These are phyloP conservation scores for Trichophyton benhamiae DNA, from an alignment of 2,329 filamentous ascomycete genomes.

Conservation along the genomic window DNA sequence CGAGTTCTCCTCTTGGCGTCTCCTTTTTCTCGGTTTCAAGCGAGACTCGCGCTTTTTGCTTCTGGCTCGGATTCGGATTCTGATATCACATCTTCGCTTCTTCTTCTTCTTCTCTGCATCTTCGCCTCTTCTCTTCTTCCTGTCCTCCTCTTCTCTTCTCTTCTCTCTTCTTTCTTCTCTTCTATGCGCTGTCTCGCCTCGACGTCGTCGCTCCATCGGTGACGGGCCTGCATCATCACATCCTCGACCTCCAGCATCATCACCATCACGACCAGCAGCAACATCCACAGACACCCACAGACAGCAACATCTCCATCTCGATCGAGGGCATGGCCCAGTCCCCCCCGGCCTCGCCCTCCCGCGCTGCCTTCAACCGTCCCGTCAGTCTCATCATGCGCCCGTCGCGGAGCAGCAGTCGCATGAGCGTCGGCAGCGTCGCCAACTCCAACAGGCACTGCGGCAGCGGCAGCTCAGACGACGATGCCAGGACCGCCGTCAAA, in stretches of 20 bases:
- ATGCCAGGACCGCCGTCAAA: slow-evolving; percentile 83
- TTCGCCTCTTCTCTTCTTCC: neutral
- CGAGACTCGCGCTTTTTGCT: slow-evolving; percentile 3
- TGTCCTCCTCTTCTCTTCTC: neutral
- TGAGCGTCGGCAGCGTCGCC: slow-evolving; percentile 54
- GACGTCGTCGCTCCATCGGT: slow-evolving; percentile 3
- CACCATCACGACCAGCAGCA: neutral
- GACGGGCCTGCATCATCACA: neutral
- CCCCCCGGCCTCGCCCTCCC: slow-evolving; percentile 55
- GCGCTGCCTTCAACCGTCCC: slow-evolving; percentile 47
- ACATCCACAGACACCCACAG: neutral
- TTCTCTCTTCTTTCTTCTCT: neutral
- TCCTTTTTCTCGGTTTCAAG: neutral
- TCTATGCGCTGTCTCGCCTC: neutral
- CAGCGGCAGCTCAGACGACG: slow-evolving; percentile 80
- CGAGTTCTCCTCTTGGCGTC: neutral
- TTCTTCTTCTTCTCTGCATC: neutral
- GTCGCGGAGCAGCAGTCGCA: slow-evolving; percentile 66
- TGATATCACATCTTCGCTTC: slow-evolving; percentile 10
- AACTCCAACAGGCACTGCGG: slow-evolving; percentile 51
- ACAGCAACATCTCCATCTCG: neutral
- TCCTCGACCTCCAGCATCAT: neutral
- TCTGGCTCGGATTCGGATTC: neutral
- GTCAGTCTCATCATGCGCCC: slow-evolving; percentile 70
- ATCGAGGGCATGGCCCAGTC: slow-evolving; percentile 48